Evolutionary conservation across 1,139 yeast species (phyloP).

Genomic region (Suhomyces panamericanus): DNA sequence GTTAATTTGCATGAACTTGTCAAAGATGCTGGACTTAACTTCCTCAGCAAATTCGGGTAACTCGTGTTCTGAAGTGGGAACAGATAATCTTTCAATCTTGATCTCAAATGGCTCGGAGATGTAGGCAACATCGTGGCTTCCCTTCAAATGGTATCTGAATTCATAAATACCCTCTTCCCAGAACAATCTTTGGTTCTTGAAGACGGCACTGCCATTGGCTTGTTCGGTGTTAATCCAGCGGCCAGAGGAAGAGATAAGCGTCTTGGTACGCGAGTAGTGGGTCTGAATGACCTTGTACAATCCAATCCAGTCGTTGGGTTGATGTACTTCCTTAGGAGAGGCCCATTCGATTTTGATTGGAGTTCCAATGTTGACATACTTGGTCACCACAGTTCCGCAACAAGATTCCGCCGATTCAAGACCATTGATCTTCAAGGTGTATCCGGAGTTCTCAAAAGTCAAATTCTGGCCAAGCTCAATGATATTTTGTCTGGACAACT

Average conservation of each 20-base stretch:
- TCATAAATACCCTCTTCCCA: slow-evolving; percentile 79
- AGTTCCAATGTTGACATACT: slow-evolving; percentile 43
- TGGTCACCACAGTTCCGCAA: slow-evolving; percentile 18
- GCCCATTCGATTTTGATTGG: slow-evolving; percentile 60
- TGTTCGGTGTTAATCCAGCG: slow-evolving; percentile 61
- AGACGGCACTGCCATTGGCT: slow-evolving; percentile 52
- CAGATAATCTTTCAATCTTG: slow-evolving; percentile 40
- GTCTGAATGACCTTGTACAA: slow-evolving; percentile 67
- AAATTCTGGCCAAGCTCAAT: slow-evolving; percentile 44
- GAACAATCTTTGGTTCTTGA: slow-evolving; percentile 51
- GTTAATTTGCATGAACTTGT: slow-evolving; percentile 30
- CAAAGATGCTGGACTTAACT: slow-evolving; percentile 34
- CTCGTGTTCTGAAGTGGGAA: slow-evolving; percentile 29
- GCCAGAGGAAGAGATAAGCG: slow-evolving; percentile 64
- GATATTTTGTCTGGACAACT: slow-evolving; percentile 39
- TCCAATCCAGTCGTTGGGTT: slow-evolving; percentile 73
- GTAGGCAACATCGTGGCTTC: slow-evolving; percentile 69
- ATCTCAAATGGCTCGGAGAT: slow-evolving; percentile 75
- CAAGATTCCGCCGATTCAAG: slow-evolving; percentile 19
- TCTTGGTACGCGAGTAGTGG: slow-evolving; percentile 56
- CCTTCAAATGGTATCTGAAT: slow-evolving; percentile 70
- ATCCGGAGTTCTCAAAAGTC: slow-evolving; percentile 41
- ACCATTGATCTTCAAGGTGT: slow-evolving; percentile 28
- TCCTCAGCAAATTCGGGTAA: slow-evolving; percentile 31
- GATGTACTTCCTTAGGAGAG: slow-evolving; percentile 49